Evolutionary conservation across 371 early-diverging fungal species (phyloP), one percentile per base, ranked within the genome.

Genomic region (Cokeromyces recurvatus): DNA sequence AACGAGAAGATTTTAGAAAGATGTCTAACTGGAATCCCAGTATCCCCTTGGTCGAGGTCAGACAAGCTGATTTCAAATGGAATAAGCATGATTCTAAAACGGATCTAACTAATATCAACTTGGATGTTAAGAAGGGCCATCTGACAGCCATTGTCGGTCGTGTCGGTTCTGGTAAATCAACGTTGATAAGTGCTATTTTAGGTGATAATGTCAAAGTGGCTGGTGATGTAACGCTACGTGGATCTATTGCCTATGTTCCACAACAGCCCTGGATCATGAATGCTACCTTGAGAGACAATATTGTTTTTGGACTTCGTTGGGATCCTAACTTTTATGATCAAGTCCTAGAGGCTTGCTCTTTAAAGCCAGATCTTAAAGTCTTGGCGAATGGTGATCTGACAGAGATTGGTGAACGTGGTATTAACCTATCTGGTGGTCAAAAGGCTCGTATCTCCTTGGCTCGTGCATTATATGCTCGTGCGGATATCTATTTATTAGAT

Each of bases 401-500:
- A 2, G 71, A 74, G 45, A 74, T 77, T 42, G 71, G 62, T 32
- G 84, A 78, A 52, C 58, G 70, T 5, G 74, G 69, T n/a, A 55
- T 69, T 52, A 68, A 68, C 29, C 50, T 82, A 19, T 71, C 72
- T 12, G 78, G 78, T 27, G 81, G 82, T 1, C 79, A 81, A 36
- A 66, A 74, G 47, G 72, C 71, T 17, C 68, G 87, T 20, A 66
- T 76, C 7, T 59, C 66, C 0, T 55, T 77, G 21, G 81, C 79
- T 8, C 35, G 35, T 34, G 35, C 35, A 9, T 4, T 34, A 4
- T 34, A 34, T 34, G 9, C 35, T 14, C 9, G 57, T 17, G 79
- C 87, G 1, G 88, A 89, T 44, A 74, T 91, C 17, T 81, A 84
- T 43, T 55, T 87, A 10, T 42, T 83, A 32, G 88, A 89, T 47